Base-by-base conservation (phyloP, 2,329 filamentous ascomycete genomes). In the Periglandula ipomoeae region DNA sequence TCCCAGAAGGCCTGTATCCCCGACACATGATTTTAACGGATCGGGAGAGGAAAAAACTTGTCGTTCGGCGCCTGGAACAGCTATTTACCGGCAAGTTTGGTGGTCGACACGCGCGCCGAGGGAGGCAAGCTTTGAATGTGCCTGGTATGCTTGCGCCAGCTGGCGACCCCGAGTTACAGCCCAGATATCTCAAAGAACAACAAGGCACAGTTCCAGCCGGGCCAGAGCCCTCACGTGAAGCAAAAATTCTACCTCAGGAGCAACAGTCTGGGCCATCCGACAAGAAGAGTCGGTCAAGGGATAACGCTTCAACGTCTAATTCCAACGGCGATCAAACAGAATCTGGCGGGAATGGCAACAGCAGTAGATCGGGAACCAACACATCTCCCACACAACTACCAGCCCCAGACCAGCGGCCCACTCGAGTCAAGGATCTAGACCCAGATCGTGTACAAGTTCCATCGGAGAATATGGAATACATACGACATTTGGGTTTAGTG, bases 401-500 rank as follows among this genome's bases (percentile, higher is more conserved):
- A 9, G 71, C 70, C 0, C 76, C 78, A 0, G 84, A 89, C 48
- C 88, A 94, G 63, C 75, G 88, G 45, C 85, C 88, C 1, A 93
- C 88, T 0, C 73, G 85, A 24, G 85, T 85, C 13, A 71, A 82
- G 35, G 88, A 94, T 59, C 67, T 93, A 11, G 88, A 94, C 56
- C 86, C 85, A 2, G 78, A 88, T 60, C 81, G 88, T n/a, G 73
- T 78, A 3, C 87, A 91, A 59, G 70, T 85, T 5, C 85, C 87
- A 0, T 71, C 75, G 0, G 87, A 93, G 1, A 94, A 93, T 53
- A 81, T 93, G 65, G 75, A 86, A 7, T 90, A 89, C 59, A 86
- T 89, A 55, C 80, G 82, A 6, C 86, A 89, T 62, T 69, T 90
- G 11, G 85, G 85, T 10, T 72, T 88, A 9, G 68, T 78, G 0